These are phyloP conservation scores for Helicosporidium sp. DNA, from an alignment of 139 green algal species.

Conservation along the genomic window DNA sequence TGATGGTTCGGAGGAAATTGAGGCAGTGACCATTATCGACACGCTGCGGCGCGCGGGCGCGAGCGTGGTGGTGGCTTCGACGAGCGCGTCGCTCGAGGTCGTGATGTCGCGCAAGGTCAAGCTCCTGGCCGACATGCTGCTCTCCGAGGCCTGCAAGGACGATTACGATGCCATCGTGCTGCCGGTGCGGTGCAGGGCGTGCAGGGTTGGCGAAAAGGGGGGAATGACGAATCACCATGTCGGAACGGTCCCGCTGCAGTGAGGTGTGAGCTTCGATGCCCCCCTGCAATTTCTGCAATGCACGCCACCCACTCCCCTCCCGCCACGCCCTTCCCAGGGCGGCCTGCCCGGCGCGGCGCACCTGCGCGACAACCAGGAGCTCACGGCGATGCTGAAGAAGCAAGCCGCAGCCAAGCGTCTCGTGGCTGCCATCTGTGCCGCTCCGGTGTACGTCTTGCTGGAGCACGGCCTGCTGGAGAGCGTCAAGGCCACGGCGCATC, in stretches of 20 bases:
- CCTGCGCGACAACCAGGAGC: slow-evolving; percentile 40
- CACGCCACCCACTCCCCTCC: not conserved
- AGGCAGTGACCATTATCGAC: slow-evolving; percentile 49
- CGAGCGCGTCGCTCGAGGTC: slow-evolving; percentile 39
- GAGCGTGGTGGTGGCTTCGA: slow-evolving; percentile 54
- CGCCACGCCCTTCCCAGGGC: slow-evolving; percentile 25
- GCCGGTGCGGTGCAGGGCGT: slow-evolving; percentile 26
- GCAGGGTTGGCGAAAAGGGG: not conserved
- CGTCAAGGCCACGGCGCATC: slow-evolving; percentile 62
- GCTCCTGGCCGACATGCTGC: slow-evolving; percentile 58
- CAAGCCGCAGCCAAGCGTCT: slow-evolving; percentile 30
- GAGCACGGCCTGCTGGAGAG: slow-evolving; percentile 51
- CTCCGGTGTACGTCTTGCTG: slow-evolving; percentile 76
- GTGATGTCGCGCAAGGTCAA: slow-evolving; percentile 48
- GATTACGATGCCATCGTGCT: slow-evolving; percentile 69
- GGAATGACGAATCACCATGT: not conserved
- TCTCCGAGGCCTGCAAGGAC: slow-evolving; percentile 18
- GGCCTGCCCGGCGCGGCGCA: slow-evolving; percentile 84
- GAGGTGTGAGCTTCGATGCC: not conserved
- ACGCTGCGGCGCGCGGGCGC: slow-evolving; percentile 67
- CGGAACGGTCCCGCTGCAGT: too few species aligned
- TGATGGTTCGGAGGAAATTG: slow-evolving; percentile 75
- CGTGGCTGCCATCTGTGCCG: slow-evolving; percentile 81
- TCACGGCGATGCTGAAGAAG: slow-evolving; percentile 36
- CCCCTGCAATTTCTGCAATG: not conserved